These are phyloP conservation scores for Salix purpurea DNA, from an alignment of 345 rosid species.

Conservation along the genomic window DNA sequence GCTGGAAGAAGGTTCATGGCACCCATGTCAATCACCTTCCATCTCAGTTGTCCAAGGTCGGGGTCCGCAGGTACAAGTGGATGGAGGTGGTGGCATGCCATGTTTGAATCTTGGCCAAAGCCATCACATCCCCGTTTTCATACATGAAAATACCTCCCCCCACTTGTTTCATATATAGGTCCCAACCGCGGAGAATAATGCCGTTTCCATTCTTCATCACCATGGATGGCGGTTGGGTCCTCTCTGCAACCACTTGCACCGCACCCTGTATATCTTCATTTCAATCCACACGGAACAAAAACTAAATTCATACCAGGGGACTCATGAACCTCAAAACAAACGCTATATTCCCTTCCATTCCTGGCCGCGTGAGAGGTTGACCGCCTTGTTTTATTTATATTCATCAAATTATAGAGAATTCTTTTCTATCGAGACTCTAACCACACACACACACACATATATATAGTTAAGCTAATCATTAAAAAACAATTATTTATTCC, in stretches of 20 bases:
- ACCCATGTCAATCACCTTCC: background rate
- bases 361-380: background rate
- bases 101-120: background rate
- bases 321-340: background rate
- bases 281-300: background rate
- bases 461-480: background rate
- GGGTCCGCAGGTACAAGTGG: background rate
- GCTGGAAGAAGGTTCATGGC: background rate
- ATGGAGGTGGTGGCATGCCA: background rate
- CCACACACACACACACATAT: too few relatives aligned
- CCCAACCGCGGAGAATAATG: background rate
- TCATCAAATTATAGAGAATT: background rate
- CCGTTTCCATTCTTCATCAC: background rate
- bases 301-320: background rate
- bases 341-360: background rate
- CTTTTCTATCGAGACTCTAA: too few relatives aligned
- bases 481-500: too few relatives aligned
- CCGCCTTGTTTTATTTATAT: background rate
- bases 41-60: background rate
- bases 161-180: background rate
- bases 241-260: background rate
- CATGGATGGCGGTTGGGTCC: background rate
- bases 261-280: background rate
- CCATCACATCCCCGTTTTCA: background rate
- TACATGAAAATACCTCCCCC: background rate